Base-by-base conservation (phyloP, 257 asterid genomes). In the Euphrasia confusa region DNA sequence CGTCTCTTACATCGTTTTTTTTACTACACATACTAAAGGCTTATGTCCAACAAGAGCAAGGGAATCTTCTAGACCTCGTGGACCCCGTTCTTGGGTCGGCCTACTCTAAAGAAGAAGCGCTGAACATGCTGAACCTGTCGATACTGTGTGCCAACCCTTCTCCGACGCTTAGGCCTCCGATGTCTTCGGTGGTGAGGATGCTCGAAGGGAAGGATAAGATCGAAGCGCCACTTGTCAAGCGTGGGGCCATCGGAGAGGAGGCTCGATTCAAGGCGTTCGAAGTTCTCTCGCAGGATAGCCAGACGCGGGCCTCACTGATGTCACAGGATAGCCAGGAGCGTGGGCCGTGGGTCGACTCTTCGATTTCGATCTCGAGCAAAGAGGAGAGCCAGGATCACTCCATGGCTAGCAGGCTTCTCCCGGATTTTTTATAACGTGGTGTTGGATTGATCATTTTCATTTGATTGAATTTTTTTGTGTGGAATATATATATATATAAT, bases 151-250 rank as follows among this genome's bases (percentile, higher is more conserved):
- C 95, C 8, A 84, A 86, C 63, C 90, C 90, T 4, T 86, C 96
- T 9, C 95, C 95, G 3, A 68, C 95, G 15, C 84, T 86, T 13
- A 77, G 99, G 61, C 97, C 97, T 17, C 15, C 79, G 64, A 86
- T 92, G 98, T 78, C 96, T 11, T 77, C 90, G 0, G 99, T 72
- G 9, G 95, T 91, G 77, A 77, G 79, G 54, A 91, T 88, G 98
- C 94, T 91, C 17, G 83, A 88, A 15, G 98, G 96, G 4, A 79
- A 88, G 63, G 68, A 83, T 12, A 82, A 86, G 0, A 85, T 91
- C 57, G 95, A 89, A 74, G 96, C 89, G 0, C 97, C 95, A 17
- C n/a, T 75, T 4, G 71, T 89, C 66, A 80, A 80, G 71, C 95
- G 79, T 0, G 68, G 74, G n/a, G 49, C 77, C 1, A 12, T 15